phyloP scores from a whole-genome alignment of 805 yeast genomes.

The Starmerella stigmatis region DNA sequence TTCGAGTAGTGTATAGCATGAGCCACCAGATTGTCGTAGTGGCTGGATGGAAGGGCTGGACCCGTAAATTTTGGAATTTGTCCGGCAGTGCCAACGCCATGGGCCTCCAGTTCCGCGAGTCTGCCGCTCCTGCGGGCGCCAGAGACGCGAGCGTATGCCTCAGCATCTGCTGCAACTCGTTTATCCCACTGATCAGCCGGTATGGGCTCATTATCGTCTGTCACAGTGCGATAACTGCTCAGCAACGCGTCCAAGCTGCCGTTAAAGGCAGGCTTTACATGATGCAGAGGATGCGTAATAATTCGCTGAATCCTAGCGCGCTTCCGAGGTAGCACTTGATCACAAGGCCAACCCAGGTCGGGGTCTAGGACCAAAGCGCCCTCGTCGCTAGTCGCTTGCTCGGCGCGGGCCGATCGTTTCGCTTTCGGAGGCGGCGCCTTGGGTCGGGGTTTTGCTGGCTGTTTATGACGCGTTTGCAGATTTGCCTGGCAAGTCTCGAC shows the following conservation, averaged over 20 bases:
- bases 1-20: conserved; percentile 68
- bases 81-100: conserved; percentile 17
- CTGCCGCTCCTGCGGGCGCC: conserved; percentile 37
- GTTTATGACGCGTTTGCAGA: not conserved
- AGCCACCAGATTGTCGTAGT: conserved; percentile 60
- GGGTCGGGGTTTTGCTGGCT: not conserved
- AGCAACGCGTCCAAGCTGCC: conserved; percentile 38
- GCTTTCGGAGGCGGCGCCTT: not conserved
- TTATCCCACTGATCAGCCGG: conserved; percentile 29
- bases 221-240: conserved; percentile 46
- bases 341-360: conserved; percentile 20
- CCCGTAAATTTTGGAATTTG: conserved; percentile 37
- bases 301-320: conserved; percentile 30
- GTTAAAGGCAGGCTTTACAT: conserved; percentile 37
- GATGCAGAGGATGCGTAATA: conserved; percentile 53
- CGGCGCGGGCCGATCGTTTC: not conserved
- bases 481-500: conserved; percentile 8
- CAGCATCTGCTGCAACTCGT: conserved; percentile 45
- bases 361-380: conserved; percentile 10
- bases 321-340: conserved; percentile 2
- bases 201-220: conserved; percentile 53
- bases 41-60: conserved; percentile 43
- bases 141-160: conserved; percentile 36
- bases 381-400: not conserved
- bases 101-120: conserved; percentile 27